Percentiles rank a stretch among this genome's conserved stretches.
phyloP scores from a whole-genome alignment of 345 rosid species.

The Excoecaria agallocha region DNA sequence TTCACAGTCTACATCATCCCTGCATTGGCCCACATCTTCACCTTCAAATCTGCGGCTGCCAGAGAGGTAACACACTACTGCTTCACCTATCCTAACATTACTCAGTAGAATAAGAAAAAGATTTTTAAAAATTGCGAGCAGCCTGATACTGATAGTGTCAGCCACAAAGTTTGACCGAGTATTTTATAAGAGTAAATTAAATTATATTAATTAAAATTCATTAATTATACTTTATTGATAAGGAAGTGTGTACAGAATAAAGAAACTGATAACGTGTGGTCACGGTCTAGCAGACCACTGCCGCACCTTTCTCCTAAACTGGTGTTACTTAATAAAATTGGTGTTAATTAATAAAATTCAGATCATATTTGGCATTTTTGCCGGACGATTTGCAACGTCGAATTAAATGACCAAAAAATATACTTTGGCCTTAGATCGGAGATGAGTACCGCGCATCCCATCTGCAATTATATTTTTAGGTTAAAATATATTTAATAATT shows the following conservation, averaged over 20 bases:
- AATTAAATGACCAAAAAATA: too few species aligned
- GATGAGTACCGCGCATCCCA: too few species aligned
- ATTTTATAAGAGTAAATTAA: constrained; percentile 18
- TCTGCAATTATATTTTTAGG: too few species aligned
- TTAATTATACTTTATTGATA: not conserved
- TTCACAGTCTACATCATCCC: constrained; percentile 99
- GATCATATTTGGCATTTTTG: too few species aligned
- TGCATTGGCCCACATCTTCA: constrained; percentile 84
- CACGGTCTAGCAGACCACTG: constrained; percentile 38
- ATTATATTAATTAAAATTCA: not conserved
- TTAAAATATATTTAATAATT: too few species aligned
- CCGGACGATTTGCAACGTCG: too few species aligned
- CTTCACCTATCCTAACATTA: not conserved
- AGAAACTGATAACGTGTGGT: constrained; percentile 36
- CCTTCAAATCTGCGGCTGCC: constrained; percentile 77
- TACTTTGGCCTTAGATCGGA: too few species aligned
- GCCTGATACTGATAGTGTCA: not conserved
- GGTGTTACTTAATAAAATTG: too few species aligned
- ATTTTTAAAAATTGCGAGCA: not conserved
- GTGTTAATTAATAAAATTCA: too few species aligned
- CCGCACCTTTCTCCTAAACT: constrained; percentile 27
- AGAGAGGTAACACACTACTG: constrained; percentile 54
- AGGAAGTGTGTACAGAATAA: constrained; percentile 7
- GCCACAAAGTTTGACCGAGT: not conserved
- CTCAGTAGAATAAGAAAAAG: not conserved